Evolutionary conservation across 768 basidiomycete species (phyloP).

Genomic region (Suillus cothurnatus): DNA sequence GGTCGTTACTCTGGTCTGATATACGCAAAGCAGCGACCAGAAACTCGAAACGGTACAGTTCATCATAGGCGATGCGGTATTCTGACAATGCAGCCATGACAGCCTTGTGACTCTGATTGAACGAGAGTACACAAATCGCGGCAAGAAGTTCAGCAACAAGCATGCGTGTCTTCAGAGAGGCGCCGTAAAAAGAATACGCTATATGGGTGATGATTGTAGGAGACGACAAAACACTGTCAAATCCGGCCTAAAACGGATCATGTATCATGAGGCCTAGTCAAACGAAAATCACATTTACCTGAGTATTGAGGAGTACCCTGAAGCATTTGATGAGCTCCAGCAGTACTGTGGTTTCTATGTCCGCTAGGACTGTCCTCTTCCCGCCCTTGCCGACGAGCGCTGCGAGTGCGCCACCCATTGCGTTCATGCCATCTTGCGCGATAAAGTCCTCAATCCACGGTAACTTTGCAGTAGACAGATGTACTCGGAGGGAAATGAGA

Average conservation of each 20-base stretch:
- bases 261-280: neutral
- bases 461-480: constrained; percentile 80
- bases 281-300: constrained; percentile 50
- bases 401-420: constrained; percentile 58
- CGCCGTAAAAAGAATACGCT: constrained; percentile 65
- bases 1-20: constrained; percentile 45
- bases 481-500: constrained; percentile 80
- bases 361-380: constrained; percentile 59
- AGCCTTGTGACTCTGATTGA: constrained; percentile 68
- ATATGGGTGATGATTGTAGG: constrained; percentile 72
- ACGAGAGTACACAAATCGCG: constrained; percentile 77
- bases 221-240: constrained; percentile 62
- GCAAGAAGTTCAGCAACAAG: constrained; percentile 79
- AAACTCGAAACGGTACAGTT: constrained; percentile 79
- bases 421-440: constrained; percentile 63
- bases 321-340: constrained; percentile 80
- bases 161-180: constrained; percentile 68
- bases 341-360: constrained; percentile 68
- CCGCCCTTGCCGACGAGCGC: constrained; percentile 66
- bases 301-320: constrained; percentile 81
- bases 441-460: constrained; percentile 79
- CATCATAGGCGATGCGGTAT: constrained; percentile 68
- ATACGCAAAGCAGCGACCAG: constrained; percentile 65
- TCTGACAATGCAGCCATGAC: constrained; percentile 83
- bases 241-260: constrained; percentile 58